Evolutionary conservation across 2,329 filamentous ascomycete species (phyloP).

Genomic region (Monosporascus sp.): DNA sequence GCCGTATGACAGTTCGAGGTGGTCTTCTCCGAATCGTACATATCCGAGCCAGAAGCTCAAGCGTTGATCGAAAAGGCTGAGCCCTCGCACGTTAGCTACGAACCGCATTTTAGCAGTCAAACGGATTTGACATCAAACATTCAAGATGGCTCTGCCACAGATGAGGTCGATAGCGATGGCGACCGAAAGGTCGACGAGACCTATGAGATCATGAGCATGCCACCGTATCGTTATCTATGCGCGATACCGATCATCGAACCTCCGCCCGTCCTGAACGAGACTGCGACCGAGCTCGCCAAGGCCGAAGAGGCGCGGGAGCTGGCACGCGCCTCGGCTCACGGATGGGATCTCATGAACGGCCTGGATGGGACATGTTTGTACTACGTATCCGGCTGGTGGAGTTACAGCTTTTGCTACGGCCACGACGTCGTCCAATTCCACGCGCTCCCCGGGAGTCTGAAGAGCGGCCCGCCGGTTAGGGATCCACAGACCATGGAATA

Average conservation of each 20-base stretch:
- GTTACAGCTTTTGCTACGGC: slow-evolving; percentile 90
- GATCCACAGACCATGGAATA: slow-evolving; percentile 74
- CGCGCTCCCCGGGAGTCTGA: slow-evolving; percentile 62
- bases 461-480: slow-evolving; percentile 68
- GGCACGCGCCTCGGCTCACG: slow-evolving; percentile 67
- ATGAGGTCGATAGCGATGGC: slow-evolving; percentile 23
- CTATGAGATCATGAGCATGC: slow-evolving; percentile 72
- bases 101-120: slow-evolving; percentile 25
- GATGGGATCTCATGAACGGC: slow-evolving; percentile 72
- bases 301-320: slow-evolving; percentile 78
- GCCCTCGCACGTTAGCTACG: slow-evolving; percentile 30
- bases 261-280: slow-evolving; percentile 53
- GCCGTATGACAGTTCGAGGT: slow-evolving; percentile 64
- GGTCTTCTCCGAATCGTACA: slow-evolving; percentile 65
- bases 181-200: slow-evolving; percentile 34
- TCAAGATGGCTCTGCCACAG: slow-evolving; percentile 21
- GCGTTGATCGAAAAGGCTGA: slow-evolving; percentile 49
- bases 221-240: slow-evolving; percentile 73
- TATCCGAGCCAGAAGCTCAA: slow-evolving; percentile 65
- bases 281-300: slow-evolving; percentile 60
- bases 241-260: slow-evolving; percentile 68
- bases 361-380: slow-evolving; percentile 80
- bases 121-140: slow-evolving; percentile 21
- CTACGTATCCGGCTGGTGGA: slow-evolving; percentile 85
- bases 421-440: slow-evolving; percentile 87